Conservation (phyloP, 2,329 filamentous ascomycete species). For the Periconia sp. region DNA sequence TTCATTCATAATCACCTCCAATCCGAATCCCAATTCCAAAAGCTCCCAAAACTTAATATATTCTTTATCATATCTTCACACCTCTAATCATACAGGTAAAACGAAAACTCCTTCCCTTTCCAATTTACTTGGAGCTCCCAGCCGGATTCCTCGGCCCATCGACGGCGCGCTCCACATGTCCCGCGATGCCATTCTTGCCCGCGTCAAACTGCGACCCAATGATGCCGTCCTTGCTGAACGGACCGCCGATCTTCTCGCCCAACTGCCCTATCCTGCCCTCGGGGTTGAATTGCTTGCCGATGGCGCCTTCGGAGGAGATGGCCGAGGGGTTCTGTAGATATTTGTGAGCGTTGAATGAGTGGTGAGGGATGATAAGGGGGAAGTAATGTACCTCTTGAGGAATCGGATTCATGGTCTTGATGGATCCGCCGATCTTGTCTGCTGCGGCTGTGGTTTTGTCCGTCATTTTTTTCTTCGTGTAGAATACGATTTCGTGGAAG, state of each 20-base stretch:
- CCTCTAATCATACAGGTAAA: not conserved
- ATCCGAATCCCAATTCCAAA: not conserved
- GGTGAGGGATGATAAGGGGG: not conserved
- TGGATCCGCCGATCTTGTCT: constrained; percentile 27
- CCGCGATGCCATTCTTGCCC: constrained; percentile 55
- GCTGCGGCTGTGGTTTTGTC: constrained; percentile 24
- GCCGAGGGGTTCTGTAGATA: constrained; percentile 32
- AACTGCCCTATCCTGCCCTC: constrained; percentile 55
- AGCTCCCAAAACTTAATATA: too few relatives aligned
- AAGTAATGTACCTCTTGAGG: constrained; percentile 19
- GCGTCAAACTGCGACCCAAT: constrained; percentile 60
- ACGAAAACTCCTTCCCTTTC: not conserved
- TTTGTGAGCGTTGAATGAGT: constrained; percentile 1
- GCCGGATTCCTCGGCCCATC: constrained; percentile 45
- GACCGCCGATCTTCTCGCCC: constrained; percentile 52
- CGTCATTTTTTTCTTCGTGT: constrained; percentile 11
- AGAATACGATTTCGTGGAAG: too few relatives aligned
- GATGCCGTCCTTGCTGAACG: constrained; percentile 50
- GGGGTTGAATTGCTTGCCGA: constrained; percentile 59
- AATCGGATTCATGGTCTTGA: constrained; percentile 34
- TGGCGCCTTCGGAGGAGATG: constrained; percentile 53
- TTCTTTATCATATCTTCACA: too few relatives aligned
- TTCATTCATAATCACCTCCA: not conserved
- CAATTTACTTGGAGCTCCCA: constrained; percentile 19
- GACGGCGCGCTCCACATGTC: constrained; percentile 53